These are phyloP conservation scores for Russula emetica DNA, from an alignment of 768 basidiomycete species.

Conservation along the genomic window DNA sequence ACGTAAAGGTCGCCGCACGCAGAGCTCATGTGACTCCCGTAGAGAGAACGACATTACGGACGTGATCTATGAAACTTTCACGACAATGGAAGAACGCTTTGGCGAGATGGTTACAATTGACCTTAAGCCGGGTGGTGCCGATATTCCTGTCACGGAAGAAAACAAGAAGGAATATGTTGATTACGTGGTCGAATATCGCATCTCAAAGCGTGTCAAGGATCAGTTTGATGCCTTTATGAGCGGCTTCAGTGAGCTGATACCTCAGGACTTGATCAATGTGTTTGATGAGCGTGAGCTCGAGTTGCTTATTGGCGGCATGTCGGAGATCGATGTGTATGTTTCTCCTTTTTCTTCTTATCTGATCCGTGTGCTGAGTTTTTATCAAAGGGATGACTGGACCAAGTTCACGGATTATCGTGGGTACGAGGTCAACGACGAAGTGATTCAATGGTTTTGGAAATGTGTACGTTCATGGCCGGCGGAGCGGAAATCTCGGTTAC, in stretches of 20 bases:
- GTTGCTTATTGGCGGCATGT: constrained; percentile 97
- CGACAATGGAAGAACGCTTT: constrained; percentile 94
- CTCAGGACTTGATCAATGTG: constrained; percentile 95
- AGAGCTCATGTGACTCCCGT: constrained; percentile 27
- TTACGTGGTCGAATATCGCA: constrained; percentile 91
- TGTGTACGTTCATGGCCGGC: constrained; percentile 97
- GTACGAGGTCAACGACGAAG: constrained; percentile 91
- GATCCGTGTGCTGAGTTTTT: background rate
- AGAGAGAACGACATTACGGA: constrained; percentile 99
- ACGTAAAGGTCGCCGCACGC: constrained; percentile 13
- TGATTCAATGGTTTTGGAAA: constrained; percentile 99
- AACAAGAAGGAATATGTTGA: constrained; percentile 99
- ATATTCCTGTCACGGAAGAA: constrained; percentile 86
- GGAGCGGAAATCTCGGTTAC: constrained; percentile 91
- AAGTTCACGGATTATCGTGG: constrained; percentile 99
- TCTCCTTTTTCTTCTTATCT: constrained; percentile 3
- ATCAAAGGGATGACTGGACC: constrained; percentile 86
- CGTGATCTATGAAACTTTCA: constrained; percentile 96
- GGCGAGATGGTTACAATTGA: constrained; percentile 98
- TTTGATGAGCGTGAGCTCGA: constrained; percentile 98
- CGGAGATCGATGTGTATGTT: constrained; percentile 97
- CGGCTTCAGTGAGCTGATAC: constrained; percentile 99
- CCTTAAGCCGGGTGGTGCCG: constrained; percentile 81
- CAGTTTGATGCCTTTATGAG: constrained; percentile 99
- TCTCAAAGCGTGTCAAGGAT: constrained; percentile 94